Base-by-base conservation (phyloP, 345 rosid species). In the Sonneratia caseolaris region DNA sequence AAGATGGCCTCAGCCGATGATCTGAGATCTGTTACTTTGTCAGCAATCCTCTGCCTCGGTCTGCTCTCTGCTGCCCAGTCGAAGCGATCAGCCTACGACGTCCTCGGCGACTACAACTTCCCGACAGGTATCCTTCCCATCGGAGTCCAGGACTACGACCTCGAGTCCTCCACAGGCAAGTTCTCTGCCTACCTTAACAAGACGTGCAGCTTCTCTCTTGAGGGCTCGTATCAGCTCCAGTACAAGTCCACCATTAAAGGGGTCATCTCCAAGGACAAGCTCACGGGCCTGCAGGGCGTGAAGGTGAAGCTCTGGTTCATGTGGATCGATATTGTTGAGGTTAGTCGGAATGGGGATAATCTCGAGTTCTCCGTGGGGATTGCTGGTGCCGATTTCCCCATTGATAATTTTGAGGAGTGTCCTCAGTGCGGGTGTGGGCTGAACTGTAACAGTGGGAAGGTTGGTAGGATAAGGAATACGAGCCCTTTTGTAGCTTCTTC, bases 341-440 rank as follows among this genome's bases (percentile, higher is more conserved):
- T 88, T 66, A 81, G 72, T 0, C 79, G 89, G 71, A 82, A 55
- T 18, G 89, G 88, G 3, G 84, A 81, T 74, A 74, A 76, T 16
- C 82, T 88, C 61, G 82, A 84, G n/a, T 88, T 88, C 81, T 83
- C 86, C 27, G 88, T 86, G 49, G 91, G 91, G 68, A 86, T 86
- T 68, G 79, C 89, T 7, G 87, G 86, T 61, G 93, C 93, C 69
- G 82, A 68, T 14, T 88, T 88, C 67, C 84, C 89, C 3, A 67
- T 85, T 51, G 89, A 82, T 76, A 86, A 86, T 62, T 88, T 93
- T 57, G 88, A 74, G 65, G 97, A 82, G 81, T 80, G 83, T 38
- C 97, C 98, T 37, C 97, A 88, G 66, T 93, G 98, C 79, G 96
- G 97, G 14, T 89, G 98, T 79, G 96, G 96, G 18, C 76, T 91